These are phyloP conservation scores for Nakaseomyces glabratus DNA, from an alignment of 1,139 yeast genomes.

Conservation along the genomic window DNA sequence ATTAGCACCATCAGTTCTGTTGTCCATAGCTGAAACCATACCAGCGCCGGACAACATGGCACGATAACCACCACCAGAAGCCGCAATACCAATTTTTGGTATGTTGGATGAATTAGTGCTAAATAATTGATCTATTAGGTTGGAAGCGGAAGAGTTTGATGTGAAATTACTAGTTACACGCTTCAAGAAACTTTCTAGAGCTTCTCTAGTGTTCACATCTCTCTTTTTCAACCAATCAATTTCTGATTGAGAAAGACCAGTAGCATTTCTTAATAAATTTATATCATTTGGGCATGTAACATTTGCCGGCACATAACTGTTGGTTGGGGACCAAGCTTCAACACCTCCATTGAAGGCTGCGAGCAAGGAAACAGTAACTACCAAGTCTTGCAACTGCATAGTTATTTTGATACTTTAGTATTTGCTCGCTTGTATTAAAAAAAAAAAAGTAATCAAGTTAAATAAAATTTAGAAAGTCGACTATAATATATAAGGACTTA, in stretches of 20 bases:
- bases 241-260: conserved; percentile 27
- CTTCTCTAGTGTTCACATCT: conserved; percentile 44
- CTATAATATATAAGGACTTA: no score
- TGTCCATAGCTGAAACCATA: conserved; percentile 65
- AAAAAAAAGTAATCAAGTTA: no score
- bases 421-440: no score
- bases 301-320: conserved; percentile 55
- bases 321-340: conserved; percentile 49
- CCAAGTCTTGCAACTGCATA: conserved; percentile 4
- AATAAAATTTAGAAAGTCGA: no score
- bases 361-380: conserved; percentile 1
- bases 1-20: conserved; percentile 50
- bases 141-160: conserved; percentile 25
- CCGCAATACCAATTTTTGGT: conserved; percentile 53
- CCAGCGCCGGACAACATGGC: conserved; percentile 89
- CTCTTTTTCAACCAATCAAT: conserved; percentile 36
- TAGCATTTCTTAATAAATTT: conserved; percentile 35
- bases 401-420: no score
- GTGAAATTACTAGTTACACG: conserved; percentile 47
- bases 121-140: conserved; percentile 30
- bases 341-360: conserved; percentile 5
- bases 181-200: conserved; percentile 47
- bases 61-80: conserved; percentile 87
- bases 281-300: conserved; percentile 44
- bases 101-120: conserved; percentile 10